Evolutionary conservation across 2,329 filamentous ascomycete species (phyloP).

Genomic region (Elsinoe arachidis): DNA sequence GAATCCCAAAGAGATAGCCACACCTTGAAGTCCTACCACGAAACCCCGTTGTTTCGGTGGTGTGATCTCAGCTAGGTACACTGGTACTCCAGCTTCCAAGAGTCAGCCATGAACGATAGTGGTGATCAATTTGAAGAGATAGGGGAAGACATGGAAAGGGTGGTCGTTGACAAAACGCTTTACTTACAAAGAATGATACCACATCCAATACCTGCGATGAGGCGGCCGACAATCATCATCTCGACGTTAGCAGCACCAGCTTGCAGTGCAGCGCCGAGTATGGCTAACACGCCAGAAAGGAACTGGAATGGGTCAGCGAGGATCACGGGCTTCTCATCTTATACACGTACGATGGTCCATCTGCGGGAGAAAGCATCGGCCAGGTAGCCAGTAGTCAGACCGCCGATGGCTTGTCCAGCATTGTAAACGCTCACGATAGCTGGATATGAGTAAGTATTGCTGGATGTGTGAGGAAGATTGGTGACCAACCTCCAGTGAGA

Average conservation of each 20-base stretch:
- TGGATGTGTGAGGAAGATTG: background rate
- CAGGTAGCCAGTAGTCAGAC: conserved; percentile 25
- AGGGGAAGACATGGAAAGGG: no score
- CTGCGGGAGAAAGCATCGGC: conserved; percentile 30
- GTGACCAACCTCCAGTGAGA: conserved; percentile 19
- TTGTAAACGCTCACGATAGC: conserved; percentile 29
- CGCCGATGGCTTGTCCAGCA: conserved; percentile 27
- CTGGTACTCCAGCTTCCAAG: conserved; percentile 20
- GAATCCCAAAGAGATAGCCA: conserved; percentile 27
- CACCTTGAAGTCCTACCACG: conserved; percentile 26
- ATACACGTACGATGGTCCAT: conserved; percentile 24
- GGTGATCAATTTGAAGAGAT: no score
- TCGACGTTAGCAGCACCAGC: conserved; percentile 16
- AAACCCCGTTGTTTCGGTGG: conserved; percentile 24
- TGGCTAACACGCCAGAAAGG: conserved; percentile 12
- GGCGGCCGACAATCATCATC: conserved; percentile 22
- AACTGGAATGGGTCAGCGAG: background rate
- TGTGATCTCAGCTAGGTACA: conserved; percentile 26
- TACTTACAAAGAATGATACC: conserved; percentile 20
- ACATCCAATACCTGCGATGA: conserved; percentile 22
- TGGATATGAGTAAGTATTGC: background rate
- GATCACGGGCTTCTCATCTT: background rate
- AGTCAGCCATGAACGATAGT: no score
- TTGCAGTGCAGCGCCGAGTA: conserved; percentile 22
- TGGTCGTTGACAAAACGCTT: no score